Evolutionary conservation across 1,284 basidiomycete genomes (phyloP).

Genomic region (Stereum hirsutum): DNA sequence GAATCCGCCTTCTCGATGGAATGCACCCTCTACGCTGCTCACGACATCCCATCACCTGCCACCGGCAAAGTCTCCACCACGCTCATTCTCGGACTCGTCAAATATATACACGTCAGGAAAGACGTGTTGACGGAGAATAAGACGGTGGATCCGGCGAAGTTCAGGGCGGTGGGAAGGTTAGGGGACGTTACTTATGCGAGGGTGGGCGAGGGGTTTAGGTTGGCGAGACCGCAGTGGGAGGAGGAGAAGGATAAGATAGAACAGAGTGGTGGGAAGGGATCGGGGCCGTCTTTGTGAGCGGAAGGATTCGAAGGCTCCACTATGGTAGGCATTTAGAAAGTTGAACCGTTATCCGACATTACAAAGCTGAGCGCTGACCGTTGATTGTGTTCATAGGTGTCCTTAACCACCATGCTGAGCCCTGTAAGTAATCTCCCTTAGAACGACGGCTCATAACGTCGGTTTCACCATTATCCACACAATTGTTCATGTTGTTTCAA

Average conservation of each 20-base stretch:
- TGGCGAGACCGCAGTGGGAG: slow-evolving; percentile 51
- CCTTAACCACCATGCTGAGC: too few relatives aligned
- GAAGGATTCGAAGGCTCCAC: too few relatives aligned
- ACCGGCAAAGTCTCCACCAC: slow-evolving; percentile 33
- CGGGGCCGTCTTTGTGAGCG: too few relatives aligned
- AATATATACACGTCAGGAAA: slow-evolving; percentile 50
- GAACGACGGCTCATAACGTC: too few relatives aligned
- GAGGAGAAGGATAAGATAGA: slow-evolving; percentile 7
- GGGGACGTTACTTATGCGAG: slow-evolving; percentile 54
- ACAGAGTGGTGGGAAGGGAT: background rate
- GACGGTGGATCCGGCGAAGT: slow-evolving; percentile 47
- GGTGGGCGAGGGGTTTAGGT: slow-evolving; percentile 46
- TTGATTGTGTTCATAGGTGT: too few relatives aligned
- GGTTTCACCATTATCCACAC: too few relatives aligned
- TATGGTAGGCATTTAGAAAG: too few relatives aligned
- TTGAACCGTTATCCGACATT: too few relatives aligned
- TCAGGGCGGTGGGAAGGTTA: slow-evolving; percentile 53
- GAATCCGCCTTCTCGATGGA: slow-evolving; percentile 70
- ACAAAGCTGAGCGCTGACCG: too few relatives aligned
- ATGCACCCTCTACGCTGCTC: slow-evolving; percentile 53
- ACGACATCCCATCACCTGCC: slow-evolving; percentile 40
- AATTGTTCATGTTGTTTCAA: too few relatives aligned
- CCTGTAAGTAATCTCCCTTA: too few relatives aligned
- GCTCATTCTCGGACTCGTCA: slow-evolving; percentile 57
- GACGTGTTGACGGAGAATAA: slow-evolving; percentile 42